These are phyloP conservation scores for Scleroderma citrinum DNA, from an alignment of 768 basidiomycete species.

Conservation along the genomic window DNA sequence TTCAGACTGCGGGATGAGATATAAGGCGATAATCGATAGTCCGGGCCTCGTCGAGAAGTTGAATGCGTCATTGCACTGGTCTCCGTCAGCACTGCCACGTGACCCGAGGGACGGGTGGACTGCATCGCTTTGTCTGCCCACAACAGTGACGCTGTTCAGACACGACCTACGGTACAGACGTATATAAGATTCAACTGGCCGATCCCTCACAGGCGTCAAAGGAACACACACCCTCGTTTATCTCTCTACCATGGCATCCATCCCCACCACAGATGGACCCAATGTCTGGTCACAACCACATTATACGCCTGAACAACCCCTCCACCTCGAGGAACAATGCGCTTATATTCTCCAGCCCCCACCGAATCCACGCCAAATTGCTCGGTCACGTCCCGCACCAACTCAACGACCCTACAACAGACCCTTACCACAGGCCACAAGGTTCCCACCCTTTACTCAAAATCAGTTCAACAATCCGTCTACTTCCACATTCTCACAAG, in stretches of 20 bases:
- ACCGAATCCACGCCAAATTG: not conserved
- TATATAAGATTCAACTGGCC: too few species aligned
- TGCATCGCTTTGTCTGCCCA: too few species aligned
- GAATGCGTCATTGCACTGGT: too few species aligned
- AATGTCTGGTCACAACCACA: conserved; percentile 15
- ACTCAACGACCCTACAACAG: conserved; percentile 1
- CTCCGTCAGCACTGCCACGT: too few species aligned
- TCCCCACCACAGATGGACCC: conserved; percentile 2
- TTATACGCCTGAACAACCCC: conserved; percentile 3
- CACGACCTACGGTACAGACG: too few species aligned
- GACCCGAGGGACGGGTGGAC: too few species aligned
- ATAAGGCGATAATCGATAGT: too few species aligned
- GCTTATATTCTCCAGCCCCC: conserved; percentile 14
- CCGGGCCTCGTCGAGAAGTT: too few species aligned
- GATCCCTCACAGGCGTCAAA: too few species aligned
- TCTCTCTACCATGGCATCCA: conserved; percentile 21
- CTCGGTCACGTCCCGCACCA: conserved; percentile 11
- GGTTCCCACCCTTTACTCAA: conserved; percentile 11
- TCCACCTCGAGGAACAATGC: conserved; percentile 25
- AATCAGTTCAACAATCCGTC: conserved; percentile 9
- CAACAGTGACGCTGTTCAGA: too few species aligned
- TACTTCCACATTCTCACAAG: conserved; percentile 7
- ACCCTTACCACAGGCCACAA: conserved; percentile 1
- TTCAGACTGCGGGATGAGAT: too few species aligned
- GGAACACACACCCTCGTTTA: too few species aligned